phyloP scores from a whole-genome alignment of 1,139 yeast genomes.

The Yarrowia galli region DNA sequence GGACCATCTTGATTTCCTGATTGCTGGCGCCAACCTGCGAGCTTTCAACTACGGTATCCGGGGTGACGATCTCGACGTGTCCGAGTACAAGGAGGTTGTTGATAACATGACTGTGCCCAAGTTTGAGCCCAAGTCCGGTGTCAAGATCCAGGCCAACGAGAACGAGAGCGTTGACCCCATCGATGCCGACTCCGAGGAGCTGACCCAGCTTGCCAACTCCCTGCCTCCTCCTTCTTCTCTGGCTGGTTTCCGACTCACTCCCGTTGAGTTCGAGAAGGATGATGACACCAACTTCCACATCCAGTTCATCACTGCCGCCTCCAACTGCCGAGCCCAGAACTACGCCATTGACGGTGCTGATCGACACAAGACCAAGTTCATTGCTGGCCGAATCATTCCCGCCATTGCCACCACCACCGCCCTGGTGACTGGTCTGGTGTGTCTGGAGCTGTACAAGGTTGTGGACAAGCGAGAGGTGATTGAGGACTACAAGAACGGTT shows the following conservation, averaged over 20 bases:
- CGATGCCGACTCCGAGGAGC: conserved; percentile 63
- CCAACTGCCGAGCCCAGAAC: conserved; percentile 93
- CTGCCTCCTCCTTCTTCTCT: conserved; percentile 89
- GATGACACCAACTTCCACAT: conserved; percentile 97
- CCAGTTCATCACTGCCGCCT: conserved; percentile 95
- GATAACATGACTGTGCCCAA: conserved; percentile 64
- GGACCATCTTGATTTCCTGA: conserved; percentile 81
- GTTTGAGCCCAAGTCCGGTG: conserved; percentile 76
- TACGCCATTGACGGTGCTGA: conserved; percentile 71
- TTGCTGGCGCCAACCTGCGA: conserved; percentile 88
- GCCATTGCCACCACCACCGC: conserved; percentile 99
- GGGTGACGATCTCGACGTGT: conserved; percentile 55
- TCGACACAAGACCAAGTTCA: conserved; percentile 75
- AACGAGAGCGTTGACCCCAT: conserved; percentile 64
- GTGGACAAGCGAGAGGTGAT: conserved; percentile 74
- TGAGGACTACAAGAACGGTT: conserved; percentile 93
- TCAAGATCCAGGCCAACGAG: conserved; percentile 87
- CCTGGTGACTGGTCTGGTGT: conserved; percentile 91
- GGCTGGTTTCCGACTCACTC: conserved; percentile 84
- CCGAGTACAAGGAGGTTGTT: conserved; percentile 58
- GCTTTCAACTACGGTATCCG: conserved; percentile 88
- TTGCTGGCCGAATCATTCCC: conserved; percentile 91
- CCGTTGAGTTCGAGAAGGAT: conserved; percentile 96
- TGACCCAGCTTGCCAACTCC: conserved; percentile 65
- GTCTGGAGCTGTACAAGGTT: conserved; percentile 90